Percentiles rank a stretch among this genome's conserved stretches.
phyloP scores from a whole-genome alignment of 352 stramenopile species.

The Phytophthora meadii region DNA sequence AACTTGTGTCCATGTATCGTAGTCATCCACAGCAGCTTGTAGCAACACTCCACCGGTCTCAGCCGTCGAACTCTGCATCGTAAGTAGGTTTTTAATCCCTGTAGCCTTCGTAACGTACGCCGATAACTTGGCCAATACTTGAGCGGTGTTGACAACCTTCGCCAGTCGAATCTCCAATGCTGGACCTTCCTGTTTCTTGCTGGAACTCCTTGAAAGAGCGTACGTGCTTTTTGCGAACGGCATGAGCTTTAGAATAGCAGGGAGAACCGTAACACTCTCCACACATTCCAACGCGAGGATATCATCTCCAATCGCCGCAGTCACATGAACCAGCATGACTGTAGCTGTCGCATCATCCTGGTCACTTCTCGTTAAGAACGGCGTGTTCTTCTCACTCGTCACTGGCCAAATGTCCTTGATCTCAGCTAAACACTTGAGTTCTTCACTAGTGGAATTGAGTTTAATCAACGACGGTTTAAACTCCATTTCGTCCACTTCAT shows the following conservation, averaged over 20 bases:
- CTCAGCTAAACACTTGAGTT: slow-evolving; percentile 50
- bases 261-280: slow-evolving; percentile 55
- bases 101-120: slow-evolving; percentile 36
- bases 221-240: slow-evolving; percentile 71
- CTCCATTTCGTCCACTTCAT: slow-evolving; percentile 31
- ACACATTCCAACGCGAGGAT: slow-evolving; percentile 62
- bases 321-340: slow-evolving; percentile 68
- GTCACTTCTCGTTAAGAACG: slow-evolving; percentile 74
- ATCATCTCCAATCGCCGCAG: slow-evolving; percentile 42
- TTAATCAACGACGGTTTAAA: slow-evolving; percentile 66
- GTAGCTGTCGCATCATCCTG: slow-evolving; percentile 47
- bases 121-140: slow-evolving; percentile 38
- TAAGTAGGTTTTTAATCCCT: slow-evolving; percentile 62
- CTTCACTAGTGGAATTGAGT: slow-evolving; percentile 41
- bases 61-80: slow-evolving; percentile 25
- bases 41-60: slow-evolving; percentile 43
- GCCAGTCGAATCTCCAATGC: slow-evolving; percentile 57
- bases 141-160: slow-evolving; percentile 40
- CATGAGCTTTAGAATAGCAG: slow-evolving; percentile 77
- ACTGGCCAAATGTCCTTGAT: slow-evolving; percentile 57
- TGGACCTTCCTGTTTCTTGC: slow-evolving; percentile 38
- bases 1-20: slow-evolving; percentile 59
- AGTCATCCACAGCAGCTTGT: slow-evolving; percentile 59
- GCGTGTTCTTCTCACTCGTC: slow-evolving; percentile 57
- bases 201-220: slow-evolving; percentile 33